phyloP scores from a whole-genome alignment of 2,329 filamentous ascomycete genomes.

The Alternaria sp. region DNA sequence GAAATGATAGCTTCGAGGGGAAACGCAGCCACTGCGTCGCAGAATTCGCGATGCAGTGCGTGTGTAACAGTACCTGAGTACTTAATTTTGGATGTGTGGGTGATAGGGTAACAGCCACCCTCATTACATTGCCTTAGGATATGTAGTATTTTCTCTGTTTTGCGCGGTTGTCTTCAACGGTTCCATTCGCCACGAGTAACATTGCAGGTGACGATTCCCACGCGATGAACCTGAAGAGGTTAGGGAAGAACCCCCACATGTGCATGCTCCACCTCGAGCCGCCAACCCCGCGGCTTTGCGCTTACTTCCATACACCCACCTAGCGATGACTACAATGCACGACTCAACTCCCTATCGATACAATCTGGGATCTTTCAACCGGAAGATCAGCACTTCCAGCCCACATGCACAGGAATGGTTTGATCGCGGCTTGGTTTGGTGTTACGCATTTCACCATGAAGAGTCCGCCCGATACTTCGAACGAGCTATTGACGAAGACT shows the following conservation, averaged over 20 bases:
- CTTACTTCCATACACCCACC: neutral
- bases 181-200: too few species aligned
- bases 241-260: neutral
- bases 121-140: too few species aligned
- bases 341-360: conserved; percentile 47
- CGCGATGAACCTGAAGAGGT: neutral
- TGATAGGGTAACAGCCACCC: too few species aligned
- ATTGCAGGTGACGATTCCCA: neutral
- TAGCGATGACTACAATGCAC: conserved; percentile 6
- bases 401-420: conserved; percentile 71
- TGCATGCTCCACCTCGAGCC: neutral
- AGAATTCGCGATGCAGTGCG: too few species aligned
- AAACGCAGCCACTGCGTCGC: too few species aligned
- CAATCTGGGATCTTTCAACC: conserved; percentile 67
- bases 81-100: too few species aligned
- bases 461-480: conserved; percentile 73
- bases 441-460: conserved; percentile 79
- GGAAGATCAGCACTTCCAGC: conserved; percentile 64
- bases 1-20: too few species aligned
- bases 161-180: too few species aligned
- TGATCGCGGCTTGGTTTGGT: conserved; percentile 75
- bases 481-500: conserved; percentile 64
- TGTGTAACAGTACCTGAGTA: too few species aligned
- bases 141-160: too few species aligned
- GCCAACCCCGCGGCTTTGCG: neutral